These are phyloP conservation scores for Pouteria glomerata DNA, from an alignment of 148 eudicot genomes.

Conservation along the genomic window DNA sequence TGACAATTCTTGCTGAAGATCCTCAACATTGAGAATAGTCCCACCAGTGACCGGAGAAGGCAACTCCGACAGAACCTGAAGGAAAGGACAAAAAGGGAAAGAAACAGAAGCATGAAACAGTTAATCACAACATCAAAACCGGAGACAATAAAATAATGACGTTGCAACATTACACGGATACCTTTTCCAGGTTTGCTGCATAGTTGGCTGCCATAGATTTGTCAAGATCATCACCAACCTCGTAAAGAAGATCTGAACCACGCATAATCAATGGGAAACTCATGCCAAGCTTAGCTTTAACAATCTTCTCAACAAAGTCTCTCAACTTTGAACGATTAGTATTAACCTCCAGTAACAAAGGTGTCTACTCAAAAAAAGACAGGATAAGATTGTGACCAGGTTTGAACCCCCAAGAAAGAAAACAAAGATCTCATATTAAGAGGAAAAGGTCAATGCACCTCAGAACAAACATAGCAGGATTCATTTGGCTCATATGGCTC, in stretches of 20 bases:
- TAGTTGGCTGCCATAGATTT: slow-evolving; percentile 69
- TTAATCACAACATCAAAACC: not conserved
- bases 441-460: slow-evolving; percentile 35
- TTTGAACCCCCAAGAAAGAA: not conserved
- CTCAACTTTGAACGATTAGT: slow-evolving; percentile 69
- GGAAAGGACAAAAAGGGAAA: not conserved
- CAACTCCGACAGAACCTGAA: slow-evolving; percentile 77
- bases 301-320: slow-evolving; percentile 81
- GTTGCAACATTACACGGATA: slow-evolving; percentile 12
- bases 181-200: slow-evolving; percentile 93
- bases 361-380: slow-evolving; percentile 47
- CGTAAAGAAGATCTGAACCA: slow-evolving; percentile 74
- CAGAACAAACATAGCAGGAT: slow-evolving; percentile 86
- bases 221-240: slow-evolving; percentile 97
- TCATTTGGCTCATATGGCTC: slow-evolving; percentile 91
- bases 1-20: slow-evolving; percentile 72
- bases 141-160: not conserved
- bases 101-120: not conserved
- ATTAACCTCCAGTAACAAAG: slow-evolving; percentile 77
- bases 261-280: slow-evolving; percentile 72
- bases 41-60: slow-evolving; percentile 80
- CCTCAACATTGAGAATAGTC: slow-evolving; percentile 72
- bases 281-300: slow-evolving; percentile 86
- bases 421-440: not conserved
- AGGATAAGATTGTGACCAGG: slow-evolving; percentile 6